A percentile compares a stretch with the other conserved stretches of the same genome.
phyloP scores from a whole-genome alignment of 1,139 yeast species.

The Suhomyces guaymorum region DNA sequence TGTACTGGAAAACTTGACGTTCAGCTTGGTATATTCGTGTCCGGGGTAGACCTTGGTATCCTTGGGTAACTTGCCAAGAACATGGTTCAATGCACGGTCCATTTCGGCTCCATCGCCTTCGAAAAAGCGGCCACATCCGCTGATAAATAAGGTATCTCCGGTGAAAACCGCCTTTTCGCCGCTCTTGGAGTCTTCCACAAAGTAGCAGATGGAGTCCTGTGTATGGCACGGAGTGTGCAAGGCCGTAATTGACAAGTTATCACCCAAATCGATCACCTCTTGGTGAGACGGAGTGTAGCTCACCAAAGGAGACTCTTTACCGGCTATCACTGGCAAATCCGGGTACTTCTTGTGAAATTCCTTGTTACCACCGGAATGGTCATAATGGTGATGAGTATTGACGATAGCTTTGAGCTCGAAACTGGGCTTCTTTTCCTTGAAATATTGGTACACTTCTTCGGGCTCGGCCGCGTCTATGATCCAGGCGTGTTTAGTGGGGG shows the following conservation, averaged over 20 bases:
- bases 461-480: constrained; percentile 93
- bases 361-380: constrained; percentile 88
- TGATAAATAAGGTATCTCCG: constrained; percentile 91
- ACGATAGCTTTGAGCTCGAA: constrained; percentile 69
- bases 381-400: constrained; percentile 94
- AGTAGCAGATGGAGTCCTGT: constrained; percentile 91
- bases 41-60: constrained; percentile 85
- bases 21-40: constrained; percentile 88
- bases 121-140: constrained; percentile 96
- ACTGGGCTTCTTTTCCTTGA: constrained; percentile 26
- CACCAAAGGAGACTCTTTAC: constrained; percentile 74
- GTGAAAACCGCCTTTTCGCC: constrained; percentile 79
- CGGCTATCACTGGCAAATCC: constrained; percentile 76
- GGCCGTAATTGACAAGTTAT: constrained; percentile 66
- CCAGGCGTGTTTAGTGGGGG: constrained; percentile 69
- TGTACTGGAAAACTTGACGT: constrained; percentile 71
- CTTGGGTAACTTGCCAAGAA: constrained; percentile 61
- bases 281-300: constrained; percentile 65
- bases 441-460: constrained; percentile 44
- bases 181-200: constrained; percentile 60
- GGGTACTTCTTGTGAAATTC: constrained; percentile 46
- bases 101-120: constrained; percentile 86
- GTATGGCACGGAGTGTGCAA: constrained; percentile 98
- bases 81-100: constrained; percentile 64
- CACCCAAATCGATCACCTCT: constrained; percentile 65